phyloP scores from a whole-genome alignment of 1,139 yeast genomes.

The Saccharomycopsis hybrid region DNA sequence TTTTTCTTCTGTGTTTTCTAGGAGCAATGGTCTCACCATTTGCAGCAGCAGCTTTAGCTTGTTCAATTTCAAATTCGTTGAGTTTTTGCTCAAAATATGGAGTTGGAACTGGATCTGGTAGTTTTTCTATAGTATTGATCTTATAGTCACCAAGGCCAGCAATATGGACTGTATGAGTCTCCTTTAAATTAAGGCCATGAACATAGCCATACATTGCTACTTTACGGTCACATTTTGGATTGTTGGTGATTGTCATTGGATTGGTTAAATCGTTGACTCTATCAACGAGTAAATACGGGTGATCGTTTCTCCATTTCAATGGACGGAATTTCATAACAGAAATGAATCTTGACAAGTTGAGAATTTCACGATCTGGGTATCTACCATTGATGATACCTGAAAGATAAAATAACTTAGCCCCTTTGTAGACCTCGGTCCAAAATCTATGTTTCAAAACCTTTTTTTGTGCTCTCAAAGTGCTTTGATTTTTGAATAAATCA shows the following conservation, averaged over 20 bases:
- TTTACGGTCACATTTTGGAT: constrained; percentile 80
- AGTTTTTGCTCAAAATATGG: constrained; percentile 83
- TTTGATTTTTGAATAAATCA: constrained; percentile 84
- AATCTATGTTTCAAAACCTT: constrained; percentile 89
- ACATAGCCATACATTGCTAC: constrained; percentile 93
- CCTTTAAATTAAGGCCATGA: constrained; percentile 85
- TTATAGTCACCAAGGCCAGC: constrained; percentile 94
- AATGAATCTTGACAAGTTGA: constrained; percentile 85
- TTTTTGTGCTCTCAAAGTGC: constrained; percentile 86
- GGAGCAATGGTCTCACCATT: constrained; percentile 39
- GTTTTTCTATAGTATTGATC: constrained; percentile 69
- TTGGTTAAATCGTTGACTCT: constrained; percentile 94
- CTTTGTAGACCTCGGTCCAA: constrained; percentile 99
- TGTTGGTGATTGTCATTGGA: constrained; percentile 63
- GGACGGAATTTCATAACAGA: constrained; percentile 98
- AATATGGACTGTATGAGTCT: constrained; percentile 79
- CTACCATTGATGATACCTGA: constrained; percentile 97
- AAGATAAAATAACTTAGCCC: constrained; percentile 90
- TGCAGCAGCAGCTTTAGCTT: constrained; percentile 21
- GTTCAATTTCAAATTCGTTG: constrained; percentile 34
- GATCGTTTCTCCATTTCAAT: constrained; percentile 97
- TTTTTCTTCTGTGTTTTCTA: constrained; percentile 63
- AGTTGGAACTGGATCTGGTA: constrained; percentile 99
- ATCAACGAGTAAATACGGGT: constrained; percentile 88
- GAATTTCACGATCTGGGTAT: constrained; percentile 93